Conservation (phyloP, 2,329 filamentous ascomycete species). For the Curvularia sp. region DNA sequence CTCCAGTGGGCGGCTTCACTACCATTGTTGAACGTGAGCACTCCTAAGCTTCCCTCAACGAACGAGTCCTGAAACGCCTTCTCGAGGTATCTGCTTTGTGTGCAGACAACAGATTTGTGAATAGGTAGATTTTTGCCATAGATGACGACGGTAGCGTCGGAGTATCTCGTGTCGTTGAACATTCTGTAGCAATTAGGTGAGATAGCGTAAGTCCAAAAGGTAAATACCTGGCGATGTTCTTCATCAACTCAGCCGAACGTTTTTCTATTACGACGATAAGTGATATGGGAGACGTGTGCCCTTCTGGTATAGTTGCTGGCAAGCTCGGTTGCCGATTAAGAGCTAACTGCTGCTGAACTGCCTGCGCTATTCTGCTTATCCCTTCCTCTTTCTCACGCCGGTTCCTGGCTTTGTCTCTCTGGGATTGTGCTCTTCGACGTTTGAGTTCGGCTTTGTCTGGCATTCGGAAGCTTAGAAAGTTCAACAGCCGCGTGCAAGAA, state of each 20-base stretch:
- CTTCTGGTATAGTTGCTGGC: background rate
- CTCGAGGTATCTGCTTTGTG: constrained; percentile 23
- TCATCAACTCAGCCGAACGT: constrained; percentile 7
- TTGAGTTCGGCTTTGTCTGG: constrained; percentile 9
- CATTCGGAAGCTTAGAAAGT: constrained; percentile 1
- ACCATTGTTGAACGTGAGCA: constrained; percentile 14
- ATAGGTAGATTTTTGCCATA: constrained; percentile 13
- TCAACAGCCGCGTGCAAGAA: constrained; percentile 1
- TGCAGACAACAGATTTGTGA: constrained; percentile 21
- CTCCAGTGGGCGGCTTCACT: constrained; percentile 21
- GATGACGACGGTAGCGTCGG: constrained; percentile 17
- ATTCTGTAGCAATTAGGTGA: constrained; percentile 11
- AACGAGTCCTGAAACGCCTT: constrained; percentile 20
- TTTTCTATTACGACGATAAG: constrained; percentile 7
- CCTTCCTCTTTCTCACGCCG: constrained; percentile 5
- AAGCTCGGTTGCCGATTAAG: background rate
- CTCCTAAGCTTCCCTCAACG: constrained; percentile 16
- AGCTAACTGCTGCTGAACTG: constrained; percentile 9
- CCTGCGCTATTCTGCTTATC: constrained; percentile 2
- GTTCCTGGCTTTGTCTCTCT: constrained; percentile 10
- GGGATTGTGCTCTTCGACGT: constrained; percentile 13
- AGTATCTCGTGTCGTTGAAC: constrained; percentile 21
- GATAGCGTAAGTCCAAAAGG: background rate
- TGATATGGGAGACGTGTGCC: constrained; percentile 1
- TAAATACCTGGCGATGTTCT: constrained; percentile 8